These are phyloP conservation scores for Globisporangium apiculatum DNA, from an alignment of 352 stramenopile genomes.

Conservation along the genomic window DNA sequence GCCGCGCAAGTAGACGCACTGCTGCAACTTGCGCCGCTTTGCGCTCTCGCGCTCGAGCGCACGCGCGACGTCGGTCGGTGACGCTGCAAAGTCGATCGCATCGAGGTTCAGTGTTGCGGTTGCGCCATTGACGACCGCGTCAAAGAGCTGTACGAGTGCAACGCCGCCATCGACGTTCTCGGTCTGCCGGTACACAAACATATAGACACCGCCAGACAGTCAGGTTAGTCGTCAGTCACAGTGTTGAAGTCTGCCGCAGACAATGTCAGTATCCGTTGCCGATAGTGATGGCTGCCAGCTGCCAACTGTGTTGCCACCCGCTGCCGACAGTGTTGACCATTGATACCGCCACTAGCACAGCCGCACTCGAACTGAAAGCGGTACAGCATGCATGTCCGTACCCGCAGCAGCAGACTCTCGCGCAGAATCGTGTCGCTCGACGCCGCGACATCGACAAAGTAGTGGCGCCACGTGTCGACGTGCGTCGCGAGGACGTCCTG, in stretches of 20 bases:
- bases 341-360: not conserved
- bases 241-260: no score
- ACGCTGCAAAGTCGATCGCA: conserved; percentile 36
- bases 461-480: conserved; percentile 53
- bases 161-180: conserved; percentile 46
- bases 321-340: no score
- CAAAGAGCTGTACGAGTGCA: conserved; percentile 38
- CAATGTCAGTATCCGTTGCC: no score
- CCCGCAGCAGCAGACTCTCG: conserved; percentile 37
- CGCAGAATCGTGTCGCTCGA: conserved; percentile 46
- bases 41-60: conserved; percentile 24
- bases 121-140: conserved; percentile 30
- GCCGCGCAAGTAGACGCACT: conserved; percentile 53
- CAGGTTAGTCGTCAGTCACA: not conserved
- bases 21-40: conserved; percentile 35
- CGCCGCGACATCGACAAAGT: conserved; percentile 52
- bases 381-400: conserved; percentile 7
- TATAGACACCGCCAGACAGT: not conserved
- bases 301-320: no score
- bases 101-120: conserved; percentile 38
- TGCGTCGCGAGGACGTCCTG: conserved; percentile 62
- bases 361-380: not conserved
- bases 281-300: no score
- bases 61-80: conserved; percentile 21
- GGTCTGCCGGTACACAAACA: conserved; percentile 22